Base-by-base conservation (phyloP, 2,329 filamentous ascomycete species). In the Aspergillus alliaceus region DNA sequence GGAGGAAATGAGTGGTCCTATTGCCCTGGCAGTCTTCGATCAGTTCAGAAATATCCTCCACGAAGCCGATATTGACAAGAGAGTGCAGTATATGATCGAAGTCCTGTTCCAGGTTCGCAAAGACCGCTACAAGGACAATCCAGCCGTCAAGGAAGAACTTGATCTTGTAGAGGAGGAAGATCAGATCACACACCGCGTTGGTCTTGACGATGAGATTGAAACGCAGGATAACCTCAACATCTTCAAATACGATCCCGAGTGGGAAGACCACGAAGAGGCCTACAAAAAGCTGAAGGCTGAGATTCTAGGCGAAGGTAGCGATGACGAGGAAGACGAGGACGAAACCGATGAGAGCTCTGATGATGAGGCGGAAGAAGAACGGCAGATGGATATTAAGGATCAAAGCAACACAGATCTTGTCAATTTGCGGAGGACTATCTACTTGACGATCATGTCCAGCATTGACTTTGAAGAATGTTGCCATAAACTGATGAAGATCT, bases 11-110 rank as follows among this genome's bases (percentile, higher is more conserved):
- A 96, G 91, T 70, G 84, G 87, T 1, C 84, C 90, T 11, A 96
- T 98, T 68, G 88, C 92, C 29, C 85, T 93, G 64, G 90, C 89
- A 24, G 91, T 99, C 7, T 99, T 96, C 70, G 95, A 99, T 69
- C 93, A 96, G 74, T 96, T 99, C 80, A 83, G 95, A 66, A 93
- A 89, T 66, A 97, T 98, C 62, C 80, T 99, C 8, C 93, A 99
- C 78, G 95, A 99, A 75, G 92, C 92, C 44, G 93, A 95, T 70
- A 96, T 99, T 72, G 93, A 98, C 72, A 97, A 96, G 81, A 85
- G 95, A 63, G 93, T 93, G n/a, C 95, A 99, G 77, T 99, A 98
- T 77, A 96, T 96, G 90, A 93, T 99, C 56, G 95, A 99, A 74
- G 95, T 98, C 6, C 79, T 99, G 42, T 99, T 99, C 73, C 93